These are phyloP conservation scores for Cercophora samala DNA, from an alignment of 495 filamentous ascomycete genomes.

Conservation along the genomic window DNA sequence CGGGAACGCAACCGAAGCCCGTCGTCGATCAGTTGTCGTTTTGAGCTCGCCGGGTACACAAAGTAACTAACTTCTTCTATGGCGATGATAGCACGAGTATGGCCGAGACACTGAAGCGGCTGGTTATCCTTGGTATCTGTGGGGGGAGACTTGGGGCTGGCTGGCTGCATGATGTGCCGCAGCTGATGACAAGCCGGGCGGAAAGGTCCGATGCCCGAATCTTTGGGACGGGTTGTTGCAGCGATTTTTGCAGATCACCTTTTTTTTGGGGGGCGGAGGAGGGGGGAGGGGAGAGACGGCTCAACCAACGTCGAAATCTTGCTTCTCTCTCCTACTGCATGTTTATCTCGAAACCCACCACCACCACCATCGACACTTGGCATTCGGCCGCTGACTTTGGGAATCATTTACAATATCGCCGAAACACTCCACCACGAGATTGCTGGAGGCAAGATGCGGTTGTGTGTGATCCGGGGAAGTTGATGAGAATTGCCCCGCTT, in stretches of 20 bases:
- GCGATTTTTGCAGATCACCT: background rate
- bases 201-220: background rate
- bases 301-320: background rate
- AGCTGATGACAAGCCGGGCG: background rate
- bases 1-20: background rate
- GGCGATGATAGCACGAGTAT: background rate
- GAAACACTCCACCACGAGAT: background rate
- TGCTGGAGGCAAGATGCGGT: background rate
- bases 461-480: background rate
- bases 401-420: background rate
- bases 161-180: background rate
- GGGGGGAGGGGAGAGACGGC: too few species aligned
- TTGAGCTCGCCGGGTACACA: background rate
- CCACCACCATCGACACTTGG: background rate
- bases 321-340: background rate
- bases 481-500: too few species aligned
- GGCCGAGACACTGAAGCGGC: background rate
- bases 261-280: too few species aligned
- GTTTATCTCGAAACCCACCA: too few species aligned
- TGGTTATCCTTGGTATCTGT: background rate
- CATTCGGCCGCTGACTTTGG: background rate
- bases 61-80: background rate
- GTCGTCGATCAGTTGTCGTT: background rate
- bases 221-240: background rate
- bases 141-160: too few species aligned